These are phyloP conservation scores for Penicillium sp. DNA, from an alignment of 2,329 filamentous ascomycete species.

Conservation along the genomic window DNA sequence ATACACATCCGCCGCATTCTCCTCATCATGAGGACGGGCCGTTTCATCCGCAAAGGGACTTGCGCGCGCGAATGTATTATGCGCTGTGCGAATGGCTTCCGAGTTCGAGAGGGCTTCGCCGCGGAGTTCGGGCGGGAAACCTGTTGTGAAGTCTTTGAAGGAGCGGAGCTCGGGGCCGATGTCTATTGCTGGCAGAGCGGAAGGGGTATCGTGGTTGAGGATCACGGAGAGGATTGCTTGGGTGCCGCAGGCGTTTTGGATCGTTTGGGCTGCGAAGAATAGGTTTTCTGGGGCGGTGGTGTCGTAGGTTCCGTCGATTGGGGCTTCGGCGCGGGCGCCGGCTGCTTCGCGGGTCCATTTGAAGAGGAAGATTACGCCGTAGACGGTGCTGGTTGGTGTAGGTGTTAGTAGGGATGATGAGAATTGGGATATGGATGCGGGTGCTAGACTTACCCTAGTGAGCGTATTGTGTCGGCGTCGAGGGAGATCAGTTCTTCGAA, in stretches of 20 bases:
- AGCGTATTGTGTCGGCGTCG: slow-evolving; percentile 59
- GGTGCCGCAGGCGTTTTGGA: slow-evolving; percentile 97
- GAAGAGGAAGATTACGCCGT: slow-evolving; percentile 98
- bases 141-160: slow-evolving; percentile 84
- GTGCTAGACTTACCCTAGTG: slow-evolving; percentile 36
- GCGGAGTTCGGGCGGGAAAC: slow-evolving; percentile 70
- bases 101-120: slow-evolving; percentile 69
- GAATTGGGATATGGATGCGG: background rate
- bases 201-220: slow-evolving; percentile 65
- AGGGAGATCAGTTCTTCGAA: slow-evolving; percentile 94
- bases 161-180: slow-evolving; percentile 67
- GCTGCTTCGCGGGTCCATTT: slow-evolving; percentile 63
- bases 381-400: slow-evolving; percentile 53
- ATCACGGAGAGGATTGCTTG: slow-evolving; percentile 90
- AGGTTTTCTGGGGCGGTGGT: slow-evolving; percentile 66
- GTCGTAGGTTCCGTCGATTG: slow-evolving; percentile 79
- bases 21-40: slow-evolving; percentile 62
- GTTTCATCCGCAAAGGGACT: slow-evolving; percentile 94
- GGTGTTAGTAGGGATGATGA: slow-evolving; percentile 1
- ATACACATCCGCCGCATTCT: slow-evolving; percentile 73
- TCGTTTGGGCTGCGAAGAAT: slow-evolving; percentile 96
- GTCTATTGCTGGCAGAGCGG: slow-evolving; percentile 49
- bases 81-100: slow-evolving; percentile 67
- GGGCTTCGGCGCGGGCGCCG: slow-evolving; percentile 62
- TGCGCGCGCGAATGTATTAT: slow-evolving; percentile 84